phyloP scores from a whole-genome alignment of 2,329 filamentous ascomycete genomes.

The Trichoderma guizhouense region DNA sequence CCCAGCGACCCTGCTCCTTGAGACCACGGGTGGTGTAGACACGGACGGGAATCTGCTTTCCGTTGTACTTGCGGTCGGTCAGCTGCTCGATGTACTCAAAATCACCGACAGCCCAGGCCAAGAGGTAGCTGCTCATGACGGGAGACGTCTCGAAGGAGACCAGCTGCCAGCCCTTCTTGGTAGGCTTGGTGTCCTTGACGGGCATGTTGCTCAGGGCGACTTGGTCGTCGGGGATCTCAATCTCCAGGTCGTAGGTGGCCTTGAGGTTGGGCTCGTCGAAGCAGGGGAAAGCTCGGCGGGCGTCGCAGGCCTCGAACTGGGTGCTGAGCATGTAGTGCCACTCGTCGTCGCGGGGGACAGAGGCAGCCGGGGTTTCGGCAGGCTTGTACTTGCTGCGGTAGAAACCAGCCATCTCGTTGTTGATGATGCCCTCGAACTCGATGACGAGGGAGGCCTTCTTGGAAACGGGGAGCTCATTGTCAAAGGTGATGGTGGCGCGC shows the following conservation, averaged over 20 bases:
- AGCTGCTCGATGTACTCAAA: conserved; percentile 95
- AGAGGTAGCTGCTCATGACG: conserved; percentile 86
- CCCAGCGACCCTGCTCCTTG: conserved; percentile 86
- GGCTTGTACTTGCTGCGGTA: conserved; percentile 95
- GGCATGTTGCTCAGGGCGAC: conserved; percentile 96
- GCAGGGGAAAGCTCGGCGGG: conserved; percentile 91
- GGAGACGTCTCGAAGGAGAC: conserved; percentile 82
- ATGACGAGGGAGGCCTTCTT: conserved; percentile 66
- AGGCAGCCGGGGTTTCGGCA: conserved; percentile 63
- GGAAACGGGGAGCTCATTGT: conserved; percentile 64
- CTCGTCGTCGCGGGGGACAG: conserved; percentile 70
- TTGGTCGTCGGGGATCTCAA: conserved; percentile 86
- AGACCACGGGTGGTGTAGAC: conserved; percentile 96
- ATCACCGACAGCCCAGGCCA: conserved; percentile 93
- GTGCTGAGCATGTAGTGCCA: conserved; percentile 83
- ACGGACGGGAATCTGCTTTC: conserved; percentile 84
- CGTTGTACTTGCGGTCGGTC: conserved; percentile 86
- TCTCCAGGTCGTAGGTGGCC: conserved; percentile 88
- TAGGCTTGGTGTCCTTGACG: conserved; percentile 64
- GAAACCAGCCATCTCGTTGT: conserved; percentile 90
- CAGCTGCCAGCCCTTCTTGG: conserved; percentile 62
- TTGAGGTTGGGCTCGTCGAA: conserved; percentile 98
- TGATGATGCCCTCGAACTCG: conserved; percentile 76
- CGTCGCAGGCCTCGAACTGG: conserved; percentile 96
- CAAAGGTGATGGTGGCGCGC: conserved; percentile 74